Evolutionary conservation across 192 early-diverging fungal species (phyloP).

Genomic region (Backusella sp.): DNA sequence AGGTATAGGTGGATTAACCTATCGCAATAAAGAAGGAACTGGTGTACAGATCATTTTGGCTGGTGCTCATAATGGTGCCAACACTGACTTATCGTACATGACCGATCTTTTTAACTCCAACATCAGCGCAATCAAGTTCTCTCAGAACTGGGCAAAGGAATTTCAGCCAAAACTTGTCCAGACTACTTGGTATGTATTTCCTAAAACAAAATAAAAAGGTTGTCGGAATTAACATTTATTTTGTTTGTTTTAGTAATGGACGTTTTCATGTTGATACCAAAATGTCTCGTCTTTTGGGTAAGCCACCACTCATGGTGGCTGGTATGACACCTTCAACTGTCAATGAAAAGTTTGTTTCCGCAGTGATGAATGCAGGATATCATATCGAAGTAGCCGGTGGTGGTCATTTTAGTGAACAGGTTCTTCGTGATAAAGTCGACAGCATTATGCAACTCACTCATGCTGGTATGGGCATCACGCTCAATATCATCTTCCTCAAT

Average conservation of each 20-base stretch:
- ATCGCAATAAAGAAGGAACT: conserved; percentile 84
- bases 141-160: conserved; percentile 81
- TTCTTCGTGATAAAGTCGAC: conserved; percentile 67
- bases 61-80: conserved; percentile 60
- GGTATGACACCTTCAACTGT: conserved; percentile 93
- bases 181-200: conserved; percentile 40
- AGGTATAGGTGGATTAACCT: conserved; percentile 81
- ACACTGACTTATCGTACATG: conserved; percentile 68
- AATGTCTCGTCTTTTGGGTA: conserved; percentile 79
- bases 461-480: conserved; percentile 86
- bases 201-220: neutral
- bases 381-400: conserved; percentile 91
- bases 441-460: conserved; percentile 68
- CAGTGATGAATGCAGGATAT: conserved; percentile 89
- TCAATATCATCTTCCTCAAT: conserved; percentile 92
- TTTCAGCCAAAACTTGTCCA: conserved; percentile 82
- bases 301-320: conserved; percentile 92
- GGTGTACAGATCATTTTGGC: conserved; percentile 72
- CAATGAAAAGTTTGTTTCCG: conserved; percentile 77
- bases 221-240: conserved; percentile 1
- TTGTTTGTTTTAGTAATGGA: conserved; percentile 43
- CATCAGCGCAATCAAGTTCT: conserved; percentile 64
- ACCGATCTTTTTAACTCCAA: conserved; percentile 78
- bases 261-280: conserved; percentile 81
- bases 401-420: conserved; percentile 76